A percentile compares a stretch with the other conserved stretches of the same genome.
Evolutionary conservation across 2,329 filamentous ascomycete species (phyloP).

Genomic region (Fusarium sp.): DNA sequence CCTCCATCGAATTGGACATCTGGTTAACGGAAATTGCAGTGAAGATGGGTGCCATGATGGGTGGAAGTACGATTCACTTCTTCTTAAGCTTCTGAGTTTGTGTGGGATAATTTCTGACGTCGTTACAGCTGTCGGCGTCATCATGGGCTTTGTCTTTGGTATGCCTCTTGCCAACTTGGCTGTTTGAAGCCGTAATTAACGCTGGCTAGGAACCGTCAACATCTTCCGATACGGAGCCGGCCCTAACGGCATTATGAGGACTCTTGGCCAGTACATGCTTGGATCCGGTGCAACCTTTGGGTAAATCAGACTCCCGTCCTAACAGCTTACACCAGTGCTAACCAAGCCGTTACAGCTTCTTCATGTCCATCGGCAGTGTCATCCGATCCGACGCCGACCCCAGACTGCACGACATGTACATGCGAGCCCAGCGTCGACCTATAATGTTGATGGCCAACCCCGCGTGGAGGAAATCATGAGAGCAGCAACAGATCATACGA

Average conservation of each 20-base stretch:
- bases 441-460: constrained; percentile 69
- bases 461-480: constrained; percentile 55
- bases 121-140: constrained; percentile 85
- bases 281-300: constrained; percentile 96
- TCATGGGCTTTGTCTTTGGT: constrained; percentile 99
- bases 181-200: constrained; percentile 18
- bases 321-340: constrained; percentile 27
- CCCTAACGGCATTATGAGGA: constrained; percentile 93
- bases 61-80: constrained; percentile 81
- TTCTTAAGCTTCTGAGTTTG: background rate
- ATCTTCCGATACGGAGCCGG: constrained; percentile 97
- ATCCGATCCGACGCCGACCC: constrained; percentile 92
- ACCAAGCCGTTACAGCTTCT: constrained; percentile 72
- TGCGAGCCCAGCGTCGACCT: constrained; percentile 79
- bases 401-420: constrained; percentile 81
- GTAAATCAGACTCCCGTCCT: constrained; percentile 63
- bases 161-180: constrained; percentile 49
- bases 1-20: constrained; percentile 15
- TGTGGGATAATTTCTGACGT: constrained; percentile 50
- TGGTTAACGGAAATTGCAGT: constrained; percentile 49
- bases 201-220: constrained; percentile 82
- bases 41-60: constrained; percentile 99
- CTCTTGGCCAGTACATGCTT: constrained; percentile 95
- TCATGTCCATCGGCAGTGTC: constrained; percentile 98
- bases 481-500: constrained; percentile 39